Conservation (phyloP, 768 basidiomycete species). For the Russula ochroleuca region DNA sequence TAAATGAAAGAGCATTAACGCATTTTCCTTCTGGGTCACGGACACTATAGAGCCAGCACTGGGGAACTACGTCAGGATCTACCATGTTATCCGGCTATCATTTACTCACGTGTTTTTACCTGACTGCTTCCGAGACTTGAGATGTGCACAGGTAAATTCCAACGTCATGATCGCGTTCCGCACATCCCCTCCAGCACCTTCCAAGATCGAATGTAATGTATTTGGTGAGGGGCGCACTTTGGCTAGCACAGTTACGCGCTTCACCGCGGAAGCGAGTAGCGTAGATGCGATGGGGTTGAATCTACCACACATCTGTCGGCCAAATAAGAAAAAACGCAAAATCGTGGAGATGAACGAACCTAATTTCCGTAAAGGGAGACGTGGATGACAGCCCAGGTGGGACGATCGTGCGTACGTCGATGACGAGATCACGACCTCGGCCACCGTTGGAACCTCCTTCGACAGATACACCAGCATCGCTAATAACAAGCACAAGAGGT, state of each 20-base stretch:
- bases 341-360: constrained; percentile 45
- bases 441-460: constrained; percentile 51
- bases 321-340: constrained; percentile 2
- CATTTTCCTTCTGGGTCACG: constrained; percentile 79
- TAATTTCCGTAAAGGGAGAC: constrained; percentile 74
- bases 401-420: constrained; percentile 68
- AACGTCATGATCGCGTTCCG: constrained; percentile 90
- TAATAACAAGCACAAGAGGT: constrained; percentile 80
- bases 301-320: constrained; percentile 39
- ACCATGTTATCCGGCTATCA: constrained; percentile 26
- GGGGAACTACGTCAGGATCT: constrained; percentile 6
- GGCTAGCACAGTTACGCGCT: constrained; percentile 42
- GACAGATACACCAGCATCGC: constrained; percentile 76
- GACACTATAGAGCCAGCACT: constrained; percentile 48
- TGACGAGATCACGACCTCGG: constrained; percentile 45
- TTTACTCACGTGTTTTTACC: constrained; percentile 32
- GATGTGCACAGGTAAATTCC: constrained; percentile 70
- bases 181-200: constrained; percentile 85
- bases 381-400: constrained; percentile 59
- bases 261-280: constrained; percentile 73
- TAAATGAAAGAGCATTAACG: constrained; percentile 83
- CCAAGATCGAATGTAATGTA: constrained; percentile 68
- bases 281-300: constrained; percentile 93
- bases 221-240: constrained; percentile 53
- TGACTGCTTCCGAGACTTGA: constrained; percentile 37